Percentiles rank a stretch among this genome's conserved stretches.
Evolutionary conservation across 495 filamentous ascomycete genomes (phyloP).

Genomic region (Cercophora samala): DNA sequence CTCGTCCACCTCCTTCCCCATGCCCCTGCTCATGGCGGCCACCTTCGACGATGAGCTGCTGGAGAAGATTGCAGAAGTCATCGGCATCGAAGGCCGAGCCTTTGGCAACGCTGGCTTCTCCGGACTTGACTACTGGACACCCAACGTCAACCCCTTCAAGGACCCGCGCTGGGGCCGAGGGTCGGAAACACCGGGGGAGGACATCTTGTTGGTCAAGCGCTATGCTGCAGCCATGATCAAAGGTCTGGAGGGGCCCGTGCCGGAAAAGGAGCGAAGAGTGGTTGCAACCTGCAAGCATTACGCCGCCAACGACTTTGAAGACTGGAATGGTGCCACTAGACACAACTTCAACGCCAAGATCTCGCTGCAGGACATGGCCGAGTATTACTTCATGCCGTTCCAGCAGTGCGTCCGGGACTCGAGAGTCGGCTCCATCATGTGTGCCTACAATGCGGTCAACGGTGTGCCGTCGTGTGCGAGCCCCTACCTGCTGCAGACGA

Average conservation of each 20-base stretch:
- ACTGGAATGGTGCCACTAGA: constrained; percentile 34
- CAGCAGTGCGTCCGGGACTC: constrained; percentile 45
- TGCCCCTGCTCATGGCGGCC: constrained; percentile 42
- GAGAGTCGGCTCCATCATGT: constrained; percentile 48
- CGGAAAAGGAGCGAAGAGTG: constrained; percentile 15
- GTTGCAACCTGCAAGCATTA: constrained; percentile 44
- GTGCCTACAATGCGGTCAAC: constrained; percentile 47
- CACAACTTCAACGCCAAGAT: constrained; percentile 42
- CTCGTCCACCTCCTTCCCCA: constrained; percentile 48
- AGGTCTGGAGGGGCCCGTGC: constrained; percentile 23
- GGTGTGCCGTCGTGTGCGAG: constrained; percentile 46
- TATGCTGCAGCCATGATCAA: constrained; percentile 39
- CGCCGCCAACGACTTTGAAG: constrained; percentile 56
- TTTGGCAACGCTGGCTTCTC: constrained; percentile 59
- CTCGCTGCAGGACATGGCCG: constrained; percentile 42
- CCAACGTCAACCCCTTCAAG: constrained; percentile 66
- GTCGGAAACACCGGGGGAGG: constrained; percentile 38
- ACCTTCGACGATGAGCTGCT: constrained; percentile 52
- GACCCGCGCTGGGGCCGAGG: constrained; percentile 47
- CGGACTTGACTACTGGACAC: constrained; percentile 62
- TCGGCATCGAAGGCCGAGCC: constrained; percentile 63
- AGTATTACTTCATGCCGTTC: constrained; percentile 50
- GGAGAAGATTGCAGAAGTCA: constrained; percentile 37
- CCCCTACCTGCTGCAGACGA: constrained; percentile 39
- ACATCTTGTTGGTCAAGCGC: constrained; percentile 38